A percentile compares a stretch with the other conserved stretches of the same genome.
Evolutionary conservation across 306 rosid genomes (phyloP).

Genomic region (Ziziphus jujuba): DNA sequence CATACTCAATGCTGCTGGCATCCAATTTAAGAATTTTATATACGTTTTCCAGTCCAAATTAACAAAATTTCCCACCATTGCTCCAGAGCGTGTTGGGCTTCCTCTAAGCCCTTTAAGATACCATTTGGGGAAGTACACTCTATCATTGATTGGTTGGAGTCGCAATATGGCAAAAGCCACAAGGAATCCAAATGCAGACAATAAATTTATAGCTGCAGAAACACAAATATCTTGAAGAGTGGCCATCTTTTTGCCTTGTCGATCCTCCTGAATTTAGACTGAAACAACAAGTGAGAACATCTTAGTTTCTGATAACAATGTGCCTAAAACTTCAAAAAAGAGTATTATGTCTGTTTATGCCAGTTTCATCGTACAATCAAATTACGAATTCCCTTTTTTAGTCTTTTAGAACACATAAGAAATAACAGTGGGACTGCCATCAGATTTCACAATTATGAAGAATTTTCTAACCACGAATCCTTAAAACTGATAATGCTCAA

Average conservation of each 20-base stretch:
- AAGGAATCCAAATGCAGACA: constrained; percentile 60
- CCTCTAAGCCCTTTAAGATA: constrained; percentile 83
- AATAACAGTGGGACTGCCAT: no score
- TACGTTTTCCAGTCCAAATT: constrained; percentile 62
- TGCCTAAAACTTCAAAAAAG: background rate
- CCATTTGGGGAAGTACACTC: constrained; percentile 96
- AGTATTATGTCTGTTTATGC: background rate
- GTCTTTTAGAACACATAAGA: no score
- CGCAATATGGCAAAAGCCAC: constrained; percentile 73
- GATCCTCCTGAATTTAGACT: constrained; percentile 26
- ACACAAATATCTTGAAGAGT: constrained; percentile 52
- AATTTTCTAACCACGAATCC: no score
- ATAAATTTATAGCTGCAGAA: constrained; percentile 68
- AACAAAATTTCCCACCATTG: constrained; percentile 47
- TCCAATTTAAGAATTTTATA: constrained; percentile 78
- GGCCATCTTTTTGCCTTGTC: constrained; percentile 54
- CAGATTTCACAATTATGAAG: no score
- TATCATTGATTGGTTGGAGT: constrained; percentile 79
- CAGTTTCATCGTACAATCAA: background rate
- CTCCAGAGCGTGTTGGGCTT: constrained; percentile 54
- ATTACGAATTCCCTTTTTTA: no score
- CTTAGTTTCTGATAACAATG: constrained; percentile 11
- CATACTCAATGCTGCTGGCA: constrained; percentile 92
- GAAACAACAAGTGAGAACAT: constrained; percentile 5
- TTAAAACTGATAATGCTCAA: no score